Evolutionary conservation across 2,329 filamentous ascomycete species (phyloP), one percentile per base, ranked within the genome.

Genomic region (Colletotrichum melonis): DNA sequence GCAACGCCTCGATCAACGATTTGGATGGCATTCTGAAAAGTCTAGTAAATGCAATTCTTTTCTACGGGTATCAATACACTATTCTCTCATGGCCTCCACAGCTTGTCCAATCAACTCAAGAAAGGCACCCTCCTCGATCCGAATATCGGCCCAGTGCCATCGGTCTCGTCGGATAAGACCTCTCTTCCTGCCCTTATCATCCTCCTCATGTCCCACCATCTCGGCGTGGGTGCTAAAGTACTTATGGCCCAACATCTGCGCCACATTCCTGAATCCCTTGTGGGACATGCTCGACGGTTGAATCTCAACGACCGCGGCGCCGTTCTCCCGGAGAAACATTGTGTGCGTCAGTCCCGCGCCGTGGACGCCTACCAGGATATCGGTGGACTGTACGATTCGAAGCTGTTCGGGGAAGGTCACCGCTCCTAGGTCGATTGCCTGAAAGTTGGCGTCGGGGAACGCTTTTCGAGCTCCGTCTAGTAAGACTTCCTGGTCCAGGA

Each of bases 361-460:
- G 75, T 87, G 84, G 1, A 84, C 81, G 35, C 84, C 84, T 6
- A 85, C 80, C 9, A 87, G 78, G 19, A 86, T 74, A 70, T 86
- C 84, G 1, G 84, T 85, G 30, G 77, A 76, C 16, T 78, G 80
- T 11, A 80, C 78, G 1, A 83, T 49, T 9, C 74, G 67, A 5
- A 86, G 56, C 76, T 86, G 85, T 42, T 83, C 78, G 0, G 64
- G 46, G 55, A 86, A 80, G 7, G 83, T 65, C n/a, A 84, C 69
- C n/a, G 76, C 68, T 0, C 80, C 81, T 70, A 86, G 84, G 74
- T 86, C 82, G 38, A 42, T 42, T 19, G 16, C 38, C 24, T 86
- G 74, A 9, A 79, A 76, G 16, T 78, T 75, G 4, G 76, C 74
- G 4, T 77, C 76, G 5, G 84, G 69, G 28, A 82, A 76, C 19